phyloP scores from a whole-genome alignment of 345 rosid species.

The Lepidium didymum region DNA sequence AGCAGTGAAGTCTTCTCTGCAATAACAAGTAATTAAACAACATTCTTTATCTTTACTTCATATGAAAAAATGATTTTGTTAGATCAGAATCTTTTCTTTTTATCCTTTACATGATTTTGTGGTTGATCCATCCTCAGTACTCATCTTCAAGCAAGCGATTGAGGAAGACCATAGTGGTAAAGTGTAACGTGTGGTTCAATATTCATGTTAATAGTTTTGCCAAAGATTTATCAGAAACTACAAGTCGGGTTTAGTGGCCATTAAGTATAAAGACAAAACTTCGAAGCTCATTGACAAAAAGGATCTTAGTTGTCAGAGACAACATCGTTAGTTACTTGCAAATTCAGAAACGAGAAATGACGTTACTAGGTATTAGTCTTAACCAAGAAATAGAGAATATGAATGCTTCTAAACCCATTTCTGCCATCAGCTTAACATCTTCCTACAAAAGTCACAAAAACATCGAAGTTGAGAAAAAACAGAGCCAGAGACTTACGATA shows the following conservation, averaged over 20 bases:
- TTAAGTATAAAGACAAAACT: background rate
- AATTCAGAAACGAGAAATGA: background rate
- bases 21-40: background rate
- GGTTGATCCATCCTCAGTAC: background rate
- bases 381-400: background rate
- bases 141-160: background rate
- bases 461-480: background rate
- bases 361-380: background rate
- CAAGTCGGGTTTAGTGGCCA: background rate
- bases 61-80: background rate
- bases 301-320: background rate
- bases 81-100: background rate
- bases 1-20: background rate
- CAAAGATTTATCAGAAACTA: background rate
- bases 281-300: background rate
- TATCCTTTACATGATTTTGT: background rate
- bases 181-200: background rate
- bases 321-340: background rate
- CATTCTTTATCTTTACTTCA: background rate
- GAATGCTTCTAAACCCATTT: background rate
- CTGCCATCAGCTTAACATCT: conserved; percentile 70
- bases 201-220: background rate
- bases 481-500: background rate
- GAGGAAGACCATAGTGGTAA: background rate
- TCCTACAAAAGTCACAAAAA: conserved; percentile 34